Base-by-base conservation (phyloP, 2,329 filamentous ascomycete genomes). In the Lachnellula hyalina region DNA sequence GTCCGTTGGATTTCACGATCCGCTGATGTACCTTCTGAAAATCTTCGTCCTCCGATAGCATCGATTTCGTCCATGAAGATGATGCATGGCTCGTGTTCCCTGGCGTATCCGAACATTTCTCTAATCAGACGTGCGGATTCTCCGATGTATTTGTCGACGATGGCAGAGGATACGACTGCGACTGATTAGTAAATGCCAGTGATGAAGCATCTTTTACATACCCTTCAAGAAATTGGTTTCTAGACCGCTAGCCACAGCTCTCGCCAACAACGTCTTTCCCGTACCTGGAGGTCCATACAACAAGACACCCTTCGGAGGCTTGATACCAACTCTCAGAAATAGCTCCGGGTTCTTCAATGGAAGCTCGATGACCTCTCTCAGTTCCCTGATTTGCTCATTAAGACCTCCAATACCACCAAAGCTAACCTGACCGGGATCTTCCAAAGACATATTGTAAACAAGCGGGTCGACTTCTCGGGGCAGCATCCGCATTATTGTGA, bases 11-110 rank as follows among this genome's bases (percentile, higher is more conserved):
- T 99, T 74, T 99, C 94, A 68, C 95, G 87, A 77, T 99, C 94
- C 49, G 94, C 94, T 57, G 91, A 96, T 50, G 94, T 99, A 64
- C 95, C 94, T 73, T 99, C 94, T 0, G 90, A 96, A 75, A 99
- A 99, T 67, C 94, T 84, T 67, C 95, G 85, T 60, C 95, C 95
- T 72, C 94, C 94, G 68, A 99, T 99, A 69, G 94, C 94, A 70
- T 99, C 94, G 70, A 99, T 99, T 76, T 99, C 94, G 79, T 99
- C 95, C 94, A 99, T 99, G 82, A 99, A 99, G 75, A 99, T 99
- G 73, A 99, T 99, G 73, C 94, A 99, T 40, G 94, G 94, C 74
- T 99, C 94, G 73, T 99, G 94, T 73, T 99, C 95, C 75, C 96
- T 97, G 67, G 95, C 94, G 70, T 99, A 99, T 55, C 94, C 95